Evolutionary conservation across 140 eudicot genomes (phyloP), one percentile per base, ranked within the genome.

Genomic region (Ambrosia hybrid): DNA sequence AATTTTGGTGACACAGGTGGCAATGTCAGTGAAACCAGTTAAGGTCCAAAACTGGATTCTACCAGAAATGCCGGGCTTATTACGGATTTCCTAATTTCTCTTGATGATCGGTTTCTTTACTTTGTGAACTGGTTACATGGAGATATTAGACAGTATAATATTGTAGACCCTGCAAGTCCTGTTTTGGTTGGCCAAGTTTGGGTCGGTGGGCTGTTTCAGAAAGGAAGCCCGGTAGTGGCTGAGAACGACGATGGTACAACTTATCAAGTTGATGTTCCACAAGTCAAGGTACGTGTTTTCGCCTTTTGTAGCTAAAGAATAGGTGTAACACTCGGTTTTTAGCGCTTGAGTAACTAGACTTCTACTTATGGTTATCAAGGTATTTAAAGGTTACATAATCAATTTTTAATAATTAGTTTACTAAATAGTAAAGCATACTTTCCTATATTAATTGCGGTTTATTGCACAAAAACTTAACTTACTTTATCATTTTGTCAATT

Each of bases 21-120:
- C 83, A 36, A 61, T 79, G 73, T 73, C 80, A 12, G 97, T 90
- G 68, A 88, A 93, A 75, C 79, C 99, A 63, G 78, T 93, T 62
- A 93, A 84, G 84, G 99, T 93, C 63, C 86, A 86, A 75, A 93
- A 90, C 70, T 93, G 99, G 99, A 88, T 93, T 39, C 91, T 93
- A 12, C 97, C 99, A 0, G 97, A 90, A 79, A 93, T 93, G 99
- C 99, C 30, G 30, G 30, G 30, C 30, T 21, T 21, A 21, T 21
- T 21, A 21, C 30, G 30, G 30, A 21, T 21, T 21, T 21, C 30
- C 30, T 21, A 21, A 21, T 21, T 0, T 21, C 30, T 21, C 30
- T 21, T 21, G 30, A 21, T 21, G 30, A 21, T 21, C 30, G 30
- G 30, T 21, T 21, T 21, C 30, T 21, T 21, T 21, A 21, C 30